Conservation (phyloP, 208 protist genomes). For the Trypanosoma brucei region DNA sequence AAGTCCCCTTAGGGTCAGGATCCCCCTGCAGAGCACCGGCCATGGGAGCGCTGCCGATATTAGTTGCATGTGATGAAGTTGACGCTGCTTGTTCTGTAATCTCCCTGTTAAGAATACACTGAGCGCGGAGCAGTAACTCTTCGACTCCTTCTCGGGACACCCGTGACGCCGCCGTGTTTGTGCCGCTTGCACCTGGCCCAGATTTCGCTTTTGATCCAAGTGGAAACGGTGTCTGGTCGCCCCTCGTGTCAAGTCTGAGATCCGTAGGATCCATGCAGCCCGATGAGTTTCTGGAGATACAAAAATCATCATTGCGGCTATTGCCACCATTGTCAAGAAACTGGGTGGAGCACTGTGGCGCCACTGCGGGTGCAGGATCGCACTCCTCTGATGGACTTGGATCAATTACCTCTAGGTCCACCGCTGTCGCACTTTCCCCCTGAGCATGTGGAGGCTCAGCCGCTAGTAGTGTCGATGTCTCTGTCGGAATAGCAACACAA, state of each 20-base stretch:
- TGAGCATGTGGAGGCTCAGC: too few species aligned
- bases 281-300: not conserved
- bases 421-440: too few species aligned
- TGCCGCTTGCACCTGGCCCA: not conserved
- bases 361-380: not conserved
- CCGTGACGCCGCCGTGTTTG: conserved; percentile 12
- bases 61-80: not conserved
- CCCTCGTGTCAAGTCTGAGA: not conserved
- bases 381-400: not conserved
- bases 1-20: not conserved
- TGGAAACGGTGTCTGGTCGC: not conserved
- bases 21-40: not conserved
- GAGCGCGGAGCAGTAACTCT: conserved; percentile 24
- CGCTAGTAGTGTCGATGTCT: too few species aligned
- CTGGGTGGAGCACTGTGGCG: not conserved
- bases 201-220: conserved; percentile 12
- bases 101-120: conserved; percentile 13
- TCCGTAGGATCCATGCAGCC: not conserved
- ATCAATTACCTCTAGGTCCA: too few species aligned
- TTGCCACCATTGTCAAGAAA: not conserved
- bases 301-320: not conserved
- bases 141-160: conserved; percentile 25
- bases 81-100: not conserved
- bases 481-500: too few species aligned
- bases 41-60: too few species aligned